Evolutionary conservation across 805 yeast genomes (phyloP), one percentile per base, ranked within the genome.

Genomic region (Candida ovalis): DNA sequence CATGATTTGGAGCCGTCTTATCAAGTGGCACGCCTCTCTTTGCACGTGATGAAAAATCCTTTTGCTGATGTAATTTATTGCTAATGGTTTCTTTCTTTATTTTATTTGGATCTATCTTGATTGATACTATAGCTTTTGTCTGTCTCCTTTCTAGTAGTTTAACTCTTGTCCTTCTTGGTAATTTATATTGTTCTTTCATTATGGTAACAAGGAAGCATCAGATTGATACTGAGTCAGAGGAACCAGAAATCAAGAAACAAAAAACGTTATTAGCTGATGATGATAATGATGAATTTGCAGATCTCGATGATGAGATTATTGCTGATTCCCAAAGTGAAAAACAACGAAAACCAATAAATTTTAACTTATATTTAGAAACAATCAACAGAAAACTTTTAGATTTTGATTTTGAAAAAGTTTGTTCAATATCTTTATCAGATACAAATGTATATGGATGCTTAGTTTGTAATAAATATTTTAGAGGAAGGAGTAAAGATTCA

Each of bases 381-480:
- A 60, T 79, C 35, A 71, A 78, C 52, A 59, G 79, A 35, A 54
- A 63, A 8, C 53, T 64, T 3, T 64, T 80, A 18, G 88, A 88
- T 59, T 87, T 88, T 61, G 95, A 86, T 60, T 74, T 77, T 44
- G 88, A 84, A 40, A 81, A 81, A 58, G 63, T 78, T 1, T 88
- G 96, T 63, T 73, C 80, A 39, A 77, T 83, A 0, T 76, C 89
- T 0, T 68, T 86, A 21, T 73, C 88, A 1, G 75, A 71, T 35
- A 68, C 75, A 19, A 84, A 85, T 56, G 76, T 87, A 0, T 85
- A 86, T 57, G 81, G 87, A 28, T 88, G 96, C 59, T 66, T 88
- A 19, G 75, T 74, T 0, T 88, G 96, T 66, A 92, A 91, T 30
- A 82, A 77, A 57, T 88, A 80, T 64, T 75, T 80, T 45, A 84